Conservation (phyloP, 176 grass and related monocot genomes). For the Ensete ventricosum region DNA sequence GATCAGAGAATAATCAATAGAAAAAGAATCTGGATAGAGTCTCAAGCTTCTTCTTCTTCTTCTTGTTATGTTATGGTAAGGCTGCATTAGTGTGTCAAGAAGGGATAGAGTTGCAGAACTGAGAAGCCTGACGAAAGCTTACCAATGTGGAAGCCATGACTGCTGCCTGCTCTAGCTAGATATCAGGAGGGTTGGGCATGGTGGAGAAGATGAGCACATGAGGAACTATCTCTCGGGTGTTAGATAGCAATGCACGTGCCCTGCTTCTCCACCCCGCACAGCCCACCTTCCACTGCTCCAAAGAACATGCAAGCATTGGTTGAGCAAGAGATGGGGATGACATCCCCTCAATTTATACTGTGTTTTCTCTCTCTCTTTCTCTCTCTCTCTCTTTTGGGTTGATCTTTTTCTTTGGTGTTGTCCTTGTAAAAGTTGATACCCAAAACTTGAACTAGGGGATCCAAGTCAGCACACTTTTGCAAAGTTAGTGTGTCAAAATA, state of each 20-base stretch:
- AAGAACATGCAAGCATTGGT: not conserved
- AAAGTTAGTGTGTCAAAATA: not conserved
- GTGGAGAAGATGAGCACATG: slow-evolving; percentile 23
- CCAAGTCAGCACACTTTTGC: not conserved
- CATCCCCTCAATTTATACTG: not conserved
- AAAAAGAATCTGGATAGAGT: no score
- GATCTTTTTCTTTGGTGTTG: not conserved
- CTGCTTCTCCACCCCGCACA: slow-evolving; percentile 24
- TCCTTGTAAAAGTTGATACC: not conserved
- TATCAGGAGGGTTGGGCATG: slow-evolving; percentile 9
- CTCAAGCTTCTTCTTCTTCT: no score
- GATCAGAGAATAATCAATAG: no score
- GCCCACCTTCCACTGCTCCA: not conserved
- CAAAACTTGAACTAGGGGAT: not conserved
- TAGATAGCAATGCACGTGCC: slow-evolving; percentile 20
- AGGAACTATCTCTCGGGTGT: not conserved
- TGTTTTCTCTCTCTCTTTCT: not conserved
- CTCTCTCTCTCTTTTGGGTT: not conserved
- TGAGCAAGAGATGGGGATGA: not conserved
- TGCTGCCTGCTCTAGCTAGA: not conserved
- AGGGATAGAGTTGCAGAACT: no score
- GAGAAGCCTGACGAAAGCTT: not conserved
- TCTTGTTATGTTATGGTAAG: no score
- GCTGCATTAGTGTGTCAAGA: no score
- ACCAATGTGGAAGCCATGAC: not conserved